A percentile compares a stretch with the other conserved stretches of the same genome.
Conservation (phyloP, 2,329 filamentous ascomycete genomes). For the Trichoderma sp. region DNA sequence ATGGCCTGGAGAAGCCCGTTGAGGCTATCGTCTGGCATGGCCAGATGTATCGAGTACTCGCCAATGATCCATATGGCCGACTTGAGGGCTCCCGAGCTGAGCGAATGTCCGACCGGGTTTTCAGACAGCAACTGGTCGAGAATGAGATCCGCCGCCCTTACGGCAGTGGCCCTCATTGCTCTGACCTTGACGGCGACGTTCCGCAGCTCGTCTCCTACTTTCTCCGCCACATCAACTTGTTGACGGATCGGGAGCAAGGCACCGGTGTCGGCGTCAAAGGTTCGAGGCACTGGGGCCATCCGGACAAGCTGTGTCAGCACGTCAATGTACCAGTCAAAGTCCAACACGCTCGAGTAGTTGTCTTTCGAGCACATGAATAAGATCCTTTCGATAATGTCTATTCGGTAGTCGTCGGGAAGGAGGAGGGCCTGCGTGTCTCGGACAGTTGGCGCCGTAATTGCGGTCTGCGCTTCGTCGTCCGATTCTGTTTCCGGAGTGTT, state of each 20-base stretch:
- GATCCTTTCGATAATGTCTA: conserved; percentile 80
- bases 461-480: conserved; percentile 54
- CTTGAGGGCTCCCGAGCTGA: conserved; percentile 67
- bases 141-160: conserved; percentile 79
- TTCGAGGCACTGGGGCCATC: conserved; percentile 59
- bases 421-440: conserved; percentile 53
- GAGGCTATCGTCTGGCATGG: conserved; percentile 70
- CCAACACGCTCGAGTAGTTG: conserved; percentile 80
- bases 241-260: conserved; percentile 35
- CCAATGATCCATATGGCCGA: conserved; percentile 84
- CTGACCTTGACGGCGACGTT: conserved; percentile 92
- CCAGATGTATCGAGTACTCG: conserved; percentile 77
- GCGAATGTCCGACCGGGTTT: conserved; percentile 56
- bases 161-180: conserved; percentile 76
- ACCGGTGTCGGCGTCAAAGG: conserved; percentile 44
- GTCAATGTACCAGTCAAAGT: conserved; percentile 98
- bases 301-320: conserved; percentile 83
- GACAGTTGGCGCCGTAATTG: conserved; percentile 41
- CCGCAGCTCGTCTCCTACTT: conserved; percentile 81
- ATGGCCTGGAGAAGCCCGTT: conserved; percentile 71
- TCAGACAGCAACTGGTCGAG: conserved; percentile 59
- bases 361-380: conserved; percentile 86
- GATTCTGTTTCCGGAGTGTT: conserved; percentile 49
- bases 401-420: conserved; percentile 82
- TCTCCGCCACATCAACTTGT: conserved; percentile 59